Evolutionary conservation across 495 filamentous ascomycete species (phyloP).

Genomic region (Aspergillus ostianus): DNA sequence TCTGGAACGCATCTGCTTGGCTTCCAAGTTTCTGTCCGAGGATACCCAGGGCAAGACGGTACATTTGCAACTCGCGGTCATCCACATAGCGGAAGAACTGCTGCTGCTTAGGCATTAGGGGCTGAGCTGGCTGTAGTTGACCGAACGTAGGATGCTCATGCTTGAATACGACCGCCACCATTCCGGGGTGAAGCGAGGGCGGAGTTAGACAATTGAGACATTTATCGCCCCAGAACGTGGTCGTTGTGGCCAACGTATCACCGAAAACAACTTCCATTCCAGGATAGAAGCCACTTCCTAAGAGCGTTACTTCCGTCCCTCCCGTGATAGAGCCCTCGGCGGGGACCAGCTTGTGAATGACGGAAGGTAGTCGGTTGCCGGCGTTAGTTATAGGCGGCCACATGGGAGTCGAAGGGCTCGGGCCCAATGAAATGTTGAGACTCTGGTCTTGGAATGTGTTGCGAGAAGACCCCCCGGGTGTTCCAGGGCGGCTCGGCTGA

Average conservation of each 20-base stretch:
- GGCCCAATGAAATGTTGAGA: constrained; percentile 31
- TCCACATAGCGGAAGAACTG: constrained; percentile 77
- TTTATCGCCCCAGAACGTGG: constrained; percentile 77
- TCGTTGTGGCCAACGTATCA: constrained; percentile 70
- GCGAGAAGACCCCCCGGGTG: constrained; percentile 41
- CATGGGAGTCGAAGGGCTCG: constrained; percentile 34
- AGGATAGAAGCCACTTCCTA: constrained; percentile 75
- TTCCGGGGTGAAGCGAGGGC: constrained; percentile 64
- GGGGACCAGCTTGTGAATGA: constrained; percentile 77
- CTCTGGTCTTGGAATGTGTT: constrained; percentile 44
- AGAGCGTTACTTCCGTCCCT: constrained; percentile 79
- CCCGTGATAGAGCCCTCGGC: constrained; percentile 76
- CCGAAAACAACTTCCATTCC: constrained; percentile 88
- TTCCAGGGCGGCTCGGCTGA: constrained; percentile 51
- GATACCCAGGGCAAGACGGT: constrained; percentile 46
- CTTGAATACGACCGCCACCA: constrained; percentile 73
- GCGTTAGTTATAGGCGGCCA: constrained; percentile 43
- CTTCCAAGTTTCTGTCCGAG: constrained; percentile 48
- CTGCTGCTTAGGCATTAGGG: constrained; percentile 52
- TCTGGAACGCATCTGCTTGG: constrained; percentile 50
- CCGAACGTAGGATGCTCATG: constrained; percentile 55
- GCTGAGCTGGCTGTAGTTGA: constrained; percentile 40
- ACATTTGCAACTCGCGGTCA: constrained; percentile 69
- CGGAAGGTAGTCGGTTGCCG: constrained; percentile 48
- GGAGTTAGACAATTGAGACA: constrained; percentile 84